These are phyloP conservation scores for Prunus mume DNA, from an alignment of 306 rosid genomes.

Conservation along the genomic window DNA sequence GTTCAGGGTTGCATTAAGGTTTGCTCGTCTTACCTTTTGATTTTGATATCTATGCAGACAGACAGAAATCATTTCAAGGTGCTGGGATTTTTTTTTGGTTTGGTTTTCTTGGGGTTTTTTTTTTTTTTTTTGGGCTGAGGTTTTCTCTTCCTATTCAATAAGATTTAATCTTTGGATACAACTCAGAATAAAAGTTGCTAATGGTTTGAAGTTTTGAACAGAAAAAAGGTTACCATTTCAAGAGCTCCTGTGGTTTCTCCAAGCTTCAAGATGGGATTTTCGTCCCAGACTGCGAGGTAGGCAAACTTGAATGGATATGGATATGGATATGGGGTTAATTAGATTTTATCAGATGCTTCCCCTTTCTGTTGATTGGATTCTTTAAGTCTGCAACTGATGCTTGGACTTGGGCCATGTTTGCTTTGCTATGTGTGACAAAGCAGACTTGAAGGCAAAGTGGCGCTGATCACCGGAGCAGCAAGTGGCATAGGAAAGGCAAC, in stretches of 20 bases:
- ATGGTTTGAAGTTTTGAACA: constrained; percentile 26
- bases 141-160: background rate
- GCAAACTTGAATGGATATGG: background rate
- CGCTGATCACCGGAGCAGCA: constrained; percentile 93
- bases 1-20: constrained; percentile 12
- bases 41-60: background rate
- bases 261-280: constrained; percentile 47
- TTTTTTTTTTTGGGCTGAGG: background rate
- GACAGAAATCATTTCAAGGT: background rate
- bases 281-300: constrained; percentile 45
- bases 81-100: background rate
- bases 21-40: background rate
- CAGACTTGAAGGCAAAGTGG: constrained; percentile 79
- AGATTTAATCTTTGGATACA: too few relatives aligned
- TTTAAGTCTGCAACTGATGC: background rate
- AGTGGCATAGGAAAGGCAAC: constrained; percentile 87
- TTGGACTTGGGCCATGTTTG: background rate
- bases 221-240: constrained; percentile 29
- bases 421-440: constrained; percentile 18
- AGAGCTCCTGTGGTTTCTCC: constrained; percentile 32
- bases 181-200: background rate
- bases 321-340: background rate
- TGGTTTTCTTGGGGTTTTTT: too few relatives aligned
- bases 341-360: background rate
- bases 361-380: background rate